Conservation (phyloP, 2,329 filamentous ascomycete genomes). For the Verticillium isaacii region DNA sequence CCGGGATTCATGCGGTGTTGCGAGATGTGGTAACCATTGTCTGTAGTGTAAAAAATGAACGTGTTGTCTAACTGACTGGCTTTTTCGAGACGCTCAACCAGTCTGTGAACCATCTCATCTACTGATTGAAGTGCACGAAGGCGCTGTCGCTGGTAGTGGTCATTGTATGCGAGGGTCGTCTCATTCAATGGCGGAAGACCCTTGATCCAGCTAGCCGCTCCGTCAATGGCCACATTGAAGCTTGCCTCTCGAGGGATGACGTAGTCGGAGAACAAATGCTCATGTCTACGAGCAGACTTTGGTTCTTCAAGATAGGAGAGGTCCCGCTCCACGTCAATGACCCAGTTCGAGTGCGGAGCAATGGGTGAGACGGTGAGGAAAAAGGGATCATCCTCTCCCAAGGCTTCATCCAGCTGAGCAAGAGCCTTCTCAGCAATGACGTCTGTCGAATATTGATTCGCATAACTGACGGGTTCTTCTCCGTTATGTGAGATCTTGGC, state of each 20-base stretch:
- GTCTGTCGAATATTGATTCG: conserved; percentile 49
- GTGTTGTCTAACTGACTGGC: conserved; percentile 24
- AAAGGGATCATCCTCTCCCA: conserved; percentile 37
- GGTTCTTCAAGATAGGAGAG: conserved; percentile 46
- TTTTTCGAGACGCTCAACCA: conserved; percentile 20
- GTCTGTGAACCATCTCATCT: conserved; percentile 29
- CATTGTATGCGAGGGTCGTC: conserved; percentile 17
- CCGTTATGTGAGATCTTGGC: conserved; percentile 26
- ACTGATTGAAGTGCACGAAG: conserved; percentile 31
- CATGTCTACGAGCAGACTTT: conserved; percentile 42
- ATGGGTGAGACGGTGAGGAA: conserved; percentile 49
- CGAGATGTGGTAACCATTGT: conserved; percentile 46
- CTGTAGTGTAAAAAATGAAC: conserved; percentile 42
- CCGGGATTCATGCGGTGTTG: conserved; percentile 42
- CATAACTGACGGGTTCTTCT: conserved; percentile 40
- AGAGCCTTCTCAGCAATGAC: conserved; percentile 45
- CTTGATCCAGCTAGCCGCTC: conserved; percentile 29
- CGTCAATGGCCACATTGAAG: conserved; percentile 49
- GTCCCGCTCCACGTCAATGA: conserved; percentile 33
- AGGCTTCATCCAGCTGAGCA: conserved; percentile 47
- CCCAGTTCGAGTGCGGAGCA: conserved; percentile 5
- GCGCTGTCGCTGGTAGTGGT: conserved; percentile 27
- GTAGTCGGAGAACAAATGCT: conserved; percentile 49
- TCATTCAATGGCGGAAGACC: conserved; percentile 20
- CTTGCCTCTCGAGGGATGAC: conserved; percentile 53